Base-by-base conservation (phyloP, 257 asterid genomes). In the Penstemon newberryi region DNA sequence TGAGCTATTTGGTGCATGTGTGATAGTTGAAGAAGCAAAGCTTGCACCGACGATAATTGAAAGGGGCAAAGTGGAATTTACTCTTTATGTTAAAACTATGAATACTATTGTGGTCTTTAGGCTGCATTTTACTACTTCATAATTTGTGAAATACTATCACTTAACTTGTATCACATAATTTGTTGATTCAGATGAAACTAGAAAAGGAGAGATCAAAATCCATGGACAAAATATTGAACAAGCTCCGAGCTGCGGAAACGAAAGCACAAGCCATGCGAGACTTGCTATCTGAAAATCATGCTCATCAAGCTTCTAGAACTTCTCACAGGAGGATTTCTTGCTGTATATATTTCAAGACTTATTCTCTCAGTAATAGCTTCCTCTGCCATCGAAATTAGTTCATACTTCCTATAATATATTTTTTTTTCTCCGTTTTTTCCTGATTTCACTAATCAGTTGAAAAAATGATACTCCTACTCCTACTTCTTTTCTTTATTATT, bases 191-290 rank as follows among this genome's bases (percentile, higher is more conserved):
- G 96, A 83, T 90, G 91, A 86, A 86, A 73, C 83, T 90, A 6
- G 95, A 87, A 72, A 90, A 81, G 81, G 84, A 77, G 76, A 81
- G 94, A 78, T 84, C 90, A 1, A 72, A 84, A 8, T 86, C 89
- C 7, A 82, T 86, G 91, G 91, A 90, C 72, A 87, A 80, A 71
- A 86, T 90, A 56, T 56, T 78, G 78, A 86, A 82, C 76, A 84
- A 80, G 81, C 81, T 90, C 55, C 75, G 78, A 77, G 72, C 66
- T 11, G 87, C 88, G 0, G 83, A 84, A 79, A 66, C 56, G 63
- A 91, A 81, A 77, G 95, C 95, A 0, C 80, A 81, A 78, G 80
- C 70, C 18, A 83, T 82, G 96, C 85, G 96, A 71, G 77, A 77
- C 74, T 78, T 79, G 3, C 38, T 72, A 6, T 40, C 74, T 1